Percentiles rank a stretch among this genome's conserved stretches.
These are phyloP conservation scores for Rhizopogon vinicolor DNA, from an alignment of 768 basidiomycete species.

Conservation along the genomic window DNA sequence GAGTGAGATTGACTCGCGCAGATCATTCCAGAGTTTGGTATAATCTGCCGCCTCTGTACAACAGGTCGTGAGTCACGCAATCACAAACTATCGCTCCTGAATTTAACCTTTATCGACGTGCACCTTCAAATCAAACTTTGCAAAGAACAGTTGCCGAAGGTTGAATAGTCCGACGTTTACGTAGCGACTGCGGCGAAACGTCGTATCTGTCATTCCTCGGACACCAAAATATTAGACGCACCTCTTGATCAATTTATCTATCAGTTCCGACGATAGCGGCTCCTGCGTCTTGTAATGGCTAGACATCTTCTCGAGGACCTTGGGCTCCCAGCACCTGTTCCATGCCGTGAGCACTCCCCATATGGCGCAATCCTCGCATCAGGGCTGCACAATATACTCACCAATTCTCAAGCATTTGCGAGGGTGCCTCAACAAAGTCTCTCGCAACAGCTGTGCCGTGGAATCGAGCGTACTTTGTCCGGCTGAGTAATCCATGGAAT, in stretches of 20 bases:
- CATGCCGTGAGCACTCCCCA: background rate
- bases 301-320: conserved; percentile 69
- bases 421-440: conserved; percentile 88
- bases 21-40: conserved; percentile 73
- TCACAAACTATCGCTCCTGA: background rate
- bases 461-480: conserved; percentile 70
- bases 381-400: conserved; percentile 17
- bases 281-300: conserved; percentile 73
- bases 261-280: conserved; percentile 65
- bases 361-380: background rate
- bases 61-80: background rate
- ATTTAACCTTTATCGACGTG: conserved; percentile 60
- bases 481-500: conserved; percentile 66
- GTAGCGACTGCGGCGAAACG: conserved; percentile 46
- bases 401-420: conserved; percentile 94
- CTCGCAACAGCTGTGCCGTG: conserved; percentile 78
- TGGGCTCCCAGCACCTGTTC: conserved; percentile 74
- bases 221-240: conserved; percentile 16
- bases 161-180: conserved; percentile 82
- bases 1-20: conserved; percentile 66
- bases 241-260: conserved; percentile 80
- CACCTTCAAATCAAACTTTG: conserved; percentile 71
- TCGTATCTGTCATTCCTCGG: background rate
- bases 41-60: conserved; percentile 60
- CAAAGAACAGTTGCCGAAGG: conserved; percentile 82